These are phyloP conservation scores for Pisolithus thermaeus DNA, from an alignment of 1,284 basidiomycete genomes.

Conservation along the genomic window DNA sequence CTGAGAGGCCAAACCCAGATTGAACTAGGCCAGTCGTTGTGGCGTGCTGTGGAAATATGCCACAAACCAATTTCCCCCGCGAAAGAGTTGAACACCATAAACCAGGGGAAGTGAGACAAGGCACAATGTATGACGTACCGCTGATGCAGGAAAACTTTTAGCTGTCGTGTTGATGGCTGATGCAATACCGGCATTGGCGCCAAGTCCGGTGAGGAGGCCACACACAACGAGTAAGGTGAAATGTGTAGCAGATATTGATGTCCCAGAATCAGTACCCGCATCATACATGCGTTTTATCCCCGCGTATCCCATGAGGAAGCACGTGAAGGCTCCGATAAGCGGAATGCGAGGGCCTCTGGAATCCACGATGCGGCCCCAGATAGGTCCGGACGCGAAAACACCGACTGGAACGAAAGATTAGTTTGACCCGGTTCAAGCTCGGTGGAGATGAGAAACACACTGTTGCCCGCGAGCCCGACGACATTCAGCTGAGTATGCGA, in stretches of 20 bases:
- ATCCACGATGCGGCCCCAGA: conserved; percentile 63
- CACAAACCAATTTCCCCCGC: too few relatives aligned
- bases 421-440: background rate
- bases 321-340: conserved; percentile 38
- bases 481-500: conserved; percentile 68
- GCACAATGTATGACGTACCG: conserved; percentile 30
- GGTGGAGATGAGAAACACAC: conserved; percentile 22
- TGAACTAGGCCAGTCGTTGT: conserved; percentile 69
- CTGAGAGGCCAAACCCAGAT: conserved; percentile 78
- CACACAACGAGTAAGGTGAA: conserved; percentile 43
- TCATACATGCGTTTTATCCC: conserved; percentile 57
- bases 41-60: conserved; percentile 44
- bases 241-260: conserved; percentile 8
- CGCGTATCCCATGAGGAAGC: conserved; percentile 56
- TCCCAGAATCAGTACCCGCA: background rate
- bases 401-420: conserved; percentile 42
- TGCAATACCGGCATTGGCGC: conserved; percentile 53
- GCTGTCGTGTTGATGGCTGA: conserved; percentile 60
- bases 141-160: conserved; percentile 53
- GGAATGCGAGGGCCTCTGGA: conserved; percentile 47
- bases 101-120: background rate
- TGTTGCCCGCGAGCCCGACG: conserved; percentile 56
- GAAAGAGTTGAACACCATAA: background rate
- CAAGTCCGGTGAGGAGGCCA: conserved; percentile 55
- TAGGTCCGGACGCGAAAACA: conserved; percentile 49